A percentile compares a stretch with the other conserved stretches of the same genome.
These are phyloP conservation scores for Chloris gayana DNA, from an alignment of 176 grass and related monocot species.

Conservation along the genomic window DNA sequence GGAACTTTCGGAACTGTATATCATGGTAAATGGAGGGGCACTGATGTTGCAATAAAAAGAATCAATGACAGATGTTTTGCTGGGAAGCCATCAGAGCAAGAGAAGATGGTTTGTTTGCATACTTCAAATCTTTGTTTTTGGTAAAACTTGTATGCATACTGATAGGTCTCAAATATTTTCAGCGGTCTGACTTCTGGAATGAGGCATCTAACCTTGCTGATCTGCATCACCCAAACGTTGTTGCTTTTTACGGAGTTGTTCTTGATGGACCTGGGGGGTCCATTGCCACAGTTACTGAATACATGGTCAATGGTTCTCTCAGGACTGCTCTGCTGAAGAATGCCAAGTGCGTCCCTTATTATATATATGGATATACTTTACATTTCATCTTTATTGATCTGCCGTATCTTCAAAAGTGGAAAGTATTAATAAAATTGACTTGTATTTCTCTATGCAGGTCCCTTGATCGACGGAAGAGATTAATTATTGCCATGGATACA, in stretches of 20 bases:
- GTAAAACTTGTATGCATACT: conserved; percentile 12
- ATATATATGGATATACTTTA: conserved; percentile 24
- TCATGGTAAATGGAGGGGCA: conserved; percentile 98
- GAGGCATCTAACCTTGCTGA: conserved; percentile 92
- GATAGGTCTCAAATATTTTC: conserved; percentile 27
- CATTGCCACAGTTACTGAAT: conserved; percentile 95
- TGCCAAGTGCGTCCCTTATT: conserved; percentile 66
- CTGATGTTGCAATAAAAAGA: conserved; percentile 97
- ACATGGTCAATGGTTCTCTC: conserved; percentile 99
- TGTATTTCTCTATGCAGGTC: conserved; percentile 48
- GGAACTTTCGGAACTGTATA: conserved; percentile 98
- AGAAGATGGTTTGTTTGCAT: conserved; percentile 68
- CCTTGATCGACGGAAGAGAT: conserved; percentile 69
- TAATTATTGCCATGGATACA: conserved; percentile 97
- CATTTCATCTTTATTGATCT: conserved; percentile 17
- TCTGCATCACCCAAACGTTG: conserved; percentile 95
- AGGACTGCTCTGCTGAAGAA: conserved; percentile 84
- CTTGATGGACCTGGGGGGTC: conserved; percentile 88
- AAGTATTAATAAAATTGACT: conserved; percentile 14
- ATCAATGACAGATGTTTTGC: conserved; percentile 91
- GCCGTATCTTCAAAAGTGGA: conserved; percentile 3
- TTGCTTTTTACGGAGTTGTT: conserved; percentile 96
- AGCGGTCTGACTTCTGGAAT: conserved; percentile 98
- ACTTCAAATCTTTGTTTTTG: not conserved
- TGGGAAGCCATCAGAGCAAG: conserved; percentile 97